phyloP scores from a whole-genome alignment of 1,284 basidiomycete genomes.

The Malassezia sp. region DNA sequence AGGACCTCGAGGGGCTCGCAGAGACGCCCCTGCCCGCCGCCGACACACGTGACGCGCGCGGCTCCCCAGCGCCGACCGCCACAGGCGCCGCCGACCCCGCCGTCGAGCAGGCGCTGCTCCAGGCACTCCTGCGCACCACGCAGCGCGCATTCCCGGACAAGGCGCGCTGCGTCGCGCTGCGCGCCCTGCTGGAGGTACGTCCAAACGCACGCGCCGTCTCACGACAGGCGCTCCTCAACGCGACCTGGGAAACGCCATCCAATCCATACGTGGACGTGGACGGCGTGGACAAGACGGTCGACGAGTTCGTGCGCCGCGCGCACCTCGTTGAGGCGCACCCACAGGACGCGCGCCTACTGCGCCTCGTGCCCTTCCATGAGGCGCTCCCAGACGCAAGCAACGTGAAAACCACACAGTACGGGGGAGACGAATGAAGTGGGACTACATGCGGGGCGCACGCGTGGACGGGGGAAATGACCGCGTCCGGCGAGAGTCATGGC shows the following conservation, averaged over 20 bases:
- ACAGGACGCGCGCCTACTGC: background rate
- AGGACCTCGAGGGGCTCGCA: background rate
- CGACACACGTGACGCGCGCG: background rate
- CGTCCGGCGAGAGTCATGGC: too few species aligned
- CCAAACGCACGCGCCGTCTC: background rate
- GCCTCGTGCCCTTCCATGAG: slow-evolving; percentile 14
- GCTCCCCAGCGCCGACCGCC: too few species aligned
- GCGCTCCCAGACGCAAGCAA: slow-evolving; percentile 7
- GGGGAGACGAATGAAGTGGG: too few species aligned
- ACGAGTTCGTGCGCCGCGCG: slow-evolving; percentile 1
- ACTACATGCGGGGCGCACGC: too few species aligned
- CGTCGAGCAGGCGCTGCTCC: slow-evolving; percentile 1
- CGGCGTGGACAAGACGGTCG: background rate
- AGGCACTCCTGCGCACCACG: slow-evolving; percentile 1
- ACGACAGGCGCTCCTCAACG: slow-evolving; percentile 9
- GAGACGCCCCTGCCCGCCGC: background rate
- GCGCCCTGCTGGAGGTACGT: slow-evolving; percentile 10
- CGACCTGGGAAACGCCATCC: slow-evolving; percentile 5
- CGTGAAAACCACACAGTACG: slow-evolving; percentile 1
- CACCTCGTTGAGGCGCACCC: slow-evolving; percentile 1
- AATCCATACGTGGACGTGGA: slow-evolving; percentile 7
- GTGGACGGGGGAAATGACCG: too few species aligned
- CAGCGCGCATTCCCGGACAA: slow-evolving; percentile 2
- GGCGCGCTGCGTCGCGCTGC: slow-evolving; percentile 7
- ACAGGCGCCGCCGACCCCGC: background rate